Percentiles rank a stretch among this genome's conserved stretches.
These are phyloP conservation scores for Musa schizocarpa DNA, from an alignment of 176 grass and related monocot genomes.

Conservation along the genomic window DNA sequence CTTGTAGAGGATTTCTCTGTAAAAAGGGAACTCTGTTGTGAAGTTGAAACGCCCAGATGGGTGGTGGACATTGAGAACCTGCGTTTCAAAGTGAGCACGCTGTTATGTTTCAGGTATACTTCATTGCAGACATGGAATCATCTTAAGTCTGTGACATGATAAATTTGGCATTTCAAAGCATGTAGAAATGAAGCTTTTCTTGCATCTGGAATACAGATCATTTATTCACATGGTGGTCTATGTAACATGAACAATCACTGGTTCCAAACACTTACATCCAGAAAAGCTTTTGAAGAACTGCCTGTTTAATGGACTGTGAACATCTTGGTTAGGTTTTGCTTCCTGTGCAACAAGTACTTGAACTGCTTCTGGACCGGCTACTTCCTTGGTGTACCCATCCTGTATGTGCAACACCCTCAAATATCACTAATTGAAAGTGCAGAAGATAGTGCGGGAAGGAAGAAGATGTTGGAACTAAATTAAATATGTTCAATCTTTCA, in stretches of 20 bases:
- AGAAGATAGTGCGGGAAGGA: neutral
- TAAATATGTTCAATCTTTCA: neutral
- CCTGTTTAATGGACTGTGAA: slow-evolving; percentile 39
- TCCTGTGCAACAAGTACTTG: slow-evolving; percentile 48
- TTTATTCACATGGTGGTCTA: neutral
- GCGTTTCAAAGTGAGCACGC: neutral
- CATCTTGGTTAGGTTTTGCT: slow-evolving; percentile 49
- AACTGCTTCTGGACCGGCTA: slow-evolving; percentile 42
- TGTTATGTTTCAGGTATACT: neutral
- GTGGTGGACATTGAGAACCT: slow-evolving; percentile 46
- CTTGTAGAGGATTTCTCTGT: slow-evolving; percentile 47
- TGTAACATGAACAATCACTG: neutral
- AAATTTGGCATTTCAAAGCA: neutral
- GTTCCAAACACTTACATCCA: slow-evolving; percentile 14
- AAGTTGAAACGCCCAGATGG: slow-evolving; percentile 53
- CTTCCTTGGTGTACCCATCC: slow-evolving; percentile 92
- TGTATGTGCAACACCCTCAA: neutral
- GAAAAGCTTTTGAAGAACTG: slow-evolving; percentile 60
- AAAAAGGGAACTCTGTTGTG: slow-evolving; percentile 57
- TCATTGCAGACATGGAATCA: too few relatives aligned
- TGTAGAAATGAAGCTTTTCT: neutral
- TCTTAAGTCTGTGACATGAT: neutral
- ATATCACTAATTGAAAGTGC: neutral
- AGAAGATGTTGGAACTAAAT: neutral
- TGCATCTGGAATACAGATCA: neutral